Percentiles rank a stretch among this genome's conserved stretches.
Evolutionary conservation across 2,329 filamentous ascomycete genomes (phyloP).

Genomic region (Sporothrix humicola): DNA sequence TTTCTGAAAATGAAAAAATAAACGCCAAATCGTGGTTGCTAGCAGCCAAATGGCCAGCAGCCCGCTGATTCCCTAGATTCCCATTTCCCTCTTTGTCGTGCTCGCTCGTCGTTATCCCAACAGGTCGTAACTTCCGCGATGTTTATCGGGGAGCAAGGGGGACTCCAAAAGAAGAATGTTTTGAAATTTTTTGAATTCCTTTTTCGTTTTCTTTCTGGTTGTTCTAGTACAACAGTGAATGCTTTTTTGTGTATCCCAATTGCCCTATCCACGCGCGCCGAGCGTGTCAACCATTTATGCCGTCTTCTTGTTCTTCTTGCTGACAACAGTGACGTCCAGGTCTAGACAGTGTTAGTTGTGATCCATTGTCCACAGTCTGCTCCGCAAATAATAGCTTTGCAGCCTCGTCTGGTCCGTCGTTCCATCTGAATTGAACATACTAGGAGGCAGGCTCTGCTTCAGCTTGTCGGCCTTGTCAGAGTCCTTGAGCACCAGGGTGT

Average conservation of each 20-base stretch:
- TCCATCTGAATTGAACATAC: constrained; percentile 58
- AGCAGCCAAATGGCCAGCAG: background rate
- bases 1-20: background rate
- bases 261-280: constrained; percentile 19
- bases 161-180: constrained; percentile 6
- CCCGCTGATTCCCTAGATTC: constrained; percentile 10
- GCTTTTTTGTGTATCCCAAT: background rate
- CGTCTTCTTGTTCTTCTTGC: constrained; percentile 65
- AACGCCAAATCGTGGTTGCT: constrained; percentile 1
- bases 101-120: background rate
- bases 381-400: too few relatives aligned
- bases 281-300: constrained; percentile 44
- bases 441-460: constrained; percentile 96
- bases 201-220: constrained; percentile 29
- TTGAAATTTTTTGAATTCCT: constrained; percentile 28
- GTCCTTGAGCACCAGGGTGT: constrained; percentile 99
- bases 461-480: constrained; percentile 99
- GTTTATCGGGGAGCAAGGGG: background rate
- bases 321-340: constrained; percentile 61
- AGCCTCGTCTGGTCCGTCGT: too few relatives aligned
- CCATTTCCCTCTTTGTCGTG: constrained; percentile 11
- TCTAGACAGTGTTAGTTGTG: constrained; percentile 44
- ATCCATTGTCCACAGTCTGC: background rate
- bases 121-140: too few relatives aligned
- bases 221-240: constrained; percentile 11